phyloP scores from a whole-genome alignment of 495 filamentous ascomycete species.

The Neurospora sp. region DNA sequence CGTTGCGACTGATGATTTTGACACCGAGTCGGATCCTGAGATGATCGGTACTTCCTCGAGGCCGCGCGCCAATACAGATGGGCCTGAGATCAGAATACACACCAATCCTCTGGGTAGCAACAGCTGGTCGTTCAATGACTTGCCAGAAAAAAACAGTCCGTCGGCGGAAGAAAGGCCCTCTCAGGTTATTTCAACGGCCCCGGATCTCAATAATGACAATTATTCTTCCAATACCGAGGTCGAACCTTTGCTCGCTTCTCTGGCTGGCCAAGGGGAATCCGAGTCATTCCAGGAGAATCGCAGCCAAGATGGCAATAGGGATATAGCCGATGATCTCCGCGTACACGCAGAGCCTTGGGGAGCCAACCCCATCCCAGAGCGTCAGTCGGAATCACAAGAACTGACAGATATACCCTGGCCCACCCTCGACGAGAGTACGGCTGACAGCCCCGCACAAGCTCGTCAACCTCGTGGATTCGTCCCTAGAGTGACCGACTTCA shows the following conservation, averaged over 20 bases:
- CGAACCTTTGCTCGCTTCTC: not conserved
- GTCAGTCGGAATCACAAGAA: not conserved
- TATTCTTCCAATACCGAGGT: not conserved
- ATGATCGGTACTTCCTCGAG: slow-evolving; percentile 9
- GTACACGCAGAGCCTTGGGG: not conserved
- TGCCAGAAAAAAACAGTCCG: slow-evolving; percentile 8
- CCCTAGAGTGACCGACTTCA: slow-evolving; percentile 37
- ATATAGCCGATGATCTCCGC: not conserved
- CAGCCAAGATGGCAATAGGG: not conserved
- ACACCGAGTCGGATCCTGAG: not conserved
- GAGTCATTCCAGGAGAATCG: not conserved
- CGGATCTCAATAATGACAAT: not conserved
- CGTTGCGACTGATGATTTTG: slow-evolving; percentile 1
- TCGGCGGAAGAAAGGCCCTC: not conserved
- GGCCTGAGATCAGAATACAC: slow-evolving; percentile 22
- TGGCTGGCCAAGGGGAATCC: not conserved
- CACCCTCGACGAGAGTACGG: not conserved
- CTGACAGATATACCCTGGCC: not conserved
- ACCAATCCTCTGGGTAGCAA: slow-evolving; percentile 38
- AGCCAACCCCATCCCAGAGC: not conserved
- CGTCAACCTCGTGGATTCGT: slow-evolving; percentile 23
- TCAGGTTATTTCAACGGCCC: not conserved
- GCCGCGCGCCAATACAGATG: slow-evolving; percentile 38
- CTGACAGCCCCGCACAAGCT: not conserved
- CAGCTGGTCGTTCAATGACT: slow-evolving; percentile 36